Evolutionary conservation across 805 yeast genomes (phyloP).

Genomic region (Zygoascus flipseniorum): DNA sequence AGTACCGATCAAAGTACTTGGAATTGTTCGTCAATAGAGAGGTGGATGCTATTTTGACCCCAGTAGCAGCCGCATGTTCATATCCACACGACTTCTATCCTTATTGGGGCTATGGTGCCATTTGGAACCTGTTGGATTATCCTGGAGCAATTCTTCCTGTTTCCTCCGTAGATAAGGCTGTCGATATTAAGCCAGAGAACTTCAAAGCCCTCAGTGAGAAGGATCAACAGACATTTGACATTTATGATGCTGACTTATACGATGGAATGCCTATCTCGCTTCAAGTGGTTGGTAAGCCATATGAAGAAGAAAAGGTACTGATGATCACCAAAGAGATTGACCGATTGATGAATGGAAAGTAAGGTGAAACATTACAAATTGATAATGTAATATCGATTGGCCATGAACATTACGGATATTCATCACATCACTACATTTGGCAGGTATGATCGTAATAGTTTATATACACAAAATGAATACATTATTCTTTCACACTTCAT

Average conservation of each 20-base stretch:
- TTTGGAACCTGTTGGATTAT: constrained; percentile 63
- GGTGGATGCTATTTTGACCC: constrained; percentile 7
- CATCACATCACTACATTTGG: too few relatives aligned
- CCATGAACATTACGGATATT: too few relatives aligned
- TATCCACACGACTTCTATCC: constrained; percentile 53
- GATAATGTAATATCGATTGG: too few relatives aligned
- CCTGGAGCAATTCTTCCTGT: constrained; percentile 41
- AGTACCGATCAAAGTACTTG: constrained; percentile 2
- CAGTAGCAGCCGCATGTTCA: constrained; percentile 54
- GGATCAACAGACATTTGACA: background rate
- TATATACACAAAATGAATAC: too few relatives aligned
- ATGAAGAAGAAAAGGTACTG: constrained; percentile 41
- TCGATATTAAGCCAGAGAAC: background rate
- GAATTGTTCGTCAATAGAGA: background rate
- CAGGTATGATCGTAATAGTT: too few relatives aligned
- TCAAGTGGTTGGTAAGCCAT: constrained; percentile 49
- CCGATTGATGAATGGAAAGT: background rate
- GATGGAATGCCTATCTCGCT: constrained; percentile 47
- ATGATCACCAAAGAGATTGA: background rate
- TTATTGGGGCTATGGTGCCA: constrained; percentile 76
- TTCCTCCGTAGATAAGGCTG: constrained; percentile 31
- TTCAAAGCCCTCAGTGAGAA: background rate
- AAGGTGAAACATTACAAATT: background rate
- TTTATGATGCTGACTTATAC: constrained; percentile 36
- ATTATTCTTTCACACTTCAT: too few relatives aligned